Percentiles rank a stretch among this genome's conserved stretches.
Evolutionary conservation across 495 filamentous ascomycete genomes (phyloP).

Genomic region (Lasiosphaeris hirsuta): DNA sequence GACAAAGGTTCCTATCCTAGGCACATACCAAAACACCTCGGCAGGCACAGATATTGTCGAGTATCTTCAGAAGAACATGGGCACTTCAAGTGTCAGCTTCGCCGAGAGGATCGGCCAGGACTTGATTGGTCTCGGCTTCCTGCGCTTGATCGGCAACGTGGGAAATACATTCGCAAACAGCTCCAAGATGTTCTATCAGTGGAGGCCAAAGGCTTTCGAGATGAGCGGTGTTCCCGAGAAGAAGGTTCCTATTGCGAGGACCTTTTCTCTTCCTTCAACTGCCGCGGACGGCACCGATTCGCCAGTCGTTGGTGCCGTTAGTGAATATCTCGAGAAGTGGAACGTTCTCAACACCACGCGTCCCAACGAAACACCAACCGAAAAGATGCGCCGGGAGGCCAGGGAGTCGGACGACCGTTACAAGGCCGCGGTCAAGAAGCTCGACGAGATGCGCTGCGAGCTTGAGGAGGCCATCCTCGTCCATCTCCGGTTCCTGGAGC

Average conservation of each 20-base stretch:
- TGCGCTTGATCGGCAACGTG: slow-evolving; percentile 88
- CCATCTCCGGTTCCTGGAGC: slow-evolving; percentile 94
- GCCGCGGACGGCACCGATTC: slow-evolving; percentile 62
- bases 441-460: slow-evolving; percentile 87
- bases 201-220: slow-evolving; percentile 89
- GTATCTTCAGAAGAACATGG: slow-evolving; percentile 87
- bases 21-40: slow-evolving; percentile 89
- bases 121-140: slow-evolving; percentile 78
- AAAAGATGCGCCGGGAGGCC: slow-evolving; percentile 84
- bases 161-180: slow-evolving; percentile 96
- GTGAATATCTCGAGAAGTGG: slow-evolving; percentile 86
- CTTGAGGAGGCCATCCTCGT: slow-evolving; percentile 92
- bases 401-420: slow-evolving; percentile 90
- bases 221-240: slow-evolving; percentile 82
- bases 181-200: slow-evolving; percentile 95
- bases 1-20: slow-evolving; percentile 89
- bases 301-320: slow-evolving; percentile 70
- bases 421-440: slow-evolving; percentile 75
- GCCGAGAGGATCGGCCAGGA: slow-evolving; percentile 94
- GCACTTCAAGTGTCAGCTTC: slow-evolving; percentile 75
- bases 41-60: slow-evolving; percentile 89
- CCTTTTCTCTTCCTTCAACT: slow-evolving; percentile 57
- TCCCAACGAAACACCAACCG: slow-evolving; percentile 79
- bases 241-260: slow-evolving; percentile 67
- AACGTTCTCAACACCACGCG: slow-evolving; percentile 86